Evolutionary conservation across 305 asterid species (phyloP).

Genomic region (Vinca major): DNA sequence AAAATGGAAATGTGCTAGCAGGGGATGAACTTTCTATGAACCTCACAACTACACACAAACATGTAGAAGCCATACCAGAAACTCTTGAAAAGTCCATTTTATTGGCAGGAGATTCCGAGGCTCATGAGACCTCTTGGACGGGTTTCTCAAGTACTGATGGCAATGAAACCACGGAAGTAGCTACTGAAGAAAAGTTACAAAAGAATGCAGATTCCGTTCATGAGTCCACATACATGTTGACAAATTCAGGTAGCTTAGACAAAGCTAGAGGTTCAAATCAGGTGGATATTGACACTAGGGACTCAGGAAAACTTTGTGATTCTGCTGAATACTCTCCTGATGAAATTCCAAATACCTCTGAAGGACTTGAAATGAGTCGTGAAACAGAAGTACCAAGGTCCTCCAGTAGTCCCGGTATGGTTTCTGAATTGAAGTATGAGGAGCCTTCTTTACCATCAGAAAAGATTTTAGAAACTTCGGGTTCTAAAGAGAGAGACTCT

Average conservation of each 20-base stretch:
- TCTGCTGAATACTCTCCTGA: background rate
- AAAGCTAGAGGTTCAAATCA: slow-evolving; percentile 10
- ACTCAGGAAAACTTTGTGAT: background rate
- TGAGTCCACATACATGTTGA: background rate
- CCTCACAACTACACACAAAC: slow-evolving; percentile 15
- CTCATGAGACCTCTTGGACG: slow-evolving; percentile 19
- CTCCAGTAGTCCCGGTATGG: background rate
- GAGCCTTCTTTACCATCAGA: slow-evolving; percentile 18
- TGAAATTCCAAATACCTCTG: slow-evolving; percentile 8
- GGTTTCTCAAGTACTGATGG: slow-evolving; percentile 15
- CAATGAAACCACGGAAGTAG: slow-evolving; percentile 26
- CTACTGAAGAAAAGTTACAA: slow-evolving; percentile 10
- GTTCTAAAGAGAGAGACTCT: slow-evolving; percentile 18
- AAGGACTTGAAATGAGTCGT: slow-evolving; percentile 4
- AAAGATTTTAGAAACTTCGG: slow-evolving; percentile 18
- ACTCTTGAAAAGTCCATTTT: slow-evolving; percentile 18
- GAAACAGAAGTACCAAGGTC: slow-evolving; percentile 9
- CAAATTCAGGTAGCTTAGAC: slow-evolving; percentile 1
- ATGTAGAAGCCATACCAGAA: slow-evolving; percentile 15
- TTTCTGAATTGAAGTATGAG: slow-evolving; percentile 21
- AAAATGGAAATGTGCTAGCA: slow-evolving; percentile 17
- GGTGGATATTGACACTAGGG: background rate
- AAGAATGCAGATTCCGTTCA: background rate
- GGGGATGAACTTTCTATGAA: slow-evolving; percentile 22
- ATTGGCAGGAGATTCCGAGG: slow-evolving; percentile 20